A percentile compares a stretch with the other conserved stretches of the same genome.
These are phyloP conservation scores for Pseudogymnoascus sp. DNA, from an alignment of 2,329 filamentous ascomycete species.

Conservation along the genomic window DNA sequence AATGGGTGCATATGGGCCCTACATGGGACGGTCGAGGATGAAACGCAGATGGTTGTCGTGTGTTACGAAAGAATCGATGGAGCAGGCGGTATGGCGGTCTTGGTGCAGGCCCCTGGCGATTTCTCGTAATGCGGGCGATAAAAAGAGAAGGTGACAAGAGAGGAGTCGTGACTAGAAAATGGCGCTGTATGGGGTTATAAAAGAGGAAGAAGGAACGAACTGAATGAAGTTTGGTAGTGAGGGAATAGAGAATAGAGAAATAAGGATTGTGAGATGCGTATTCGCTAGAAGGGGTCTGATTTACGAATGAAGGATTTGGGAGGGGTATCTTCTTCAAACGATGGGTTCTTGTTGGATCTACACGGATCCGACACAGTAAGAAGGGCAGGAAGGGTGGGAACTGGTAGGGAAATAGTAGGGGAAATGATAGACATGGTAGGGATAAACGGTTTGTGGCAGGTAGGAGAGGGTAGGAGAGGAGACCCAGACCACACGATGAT, in stretches of 20 bases:
- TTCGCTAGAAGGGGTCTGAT: background rate
- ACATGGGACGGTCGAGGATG: background rate
- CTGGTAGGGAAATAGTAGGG: conserved; percentile 14
- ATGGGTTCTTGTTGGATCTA: conserved; percentile 18
- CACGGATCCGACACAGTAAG: conserved; percentile 13
- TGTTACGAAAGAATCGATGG: conserved; percentile 12
- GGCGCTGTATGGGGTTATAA: background rate
- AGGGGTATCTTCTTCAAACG: conserved; percentile 13
- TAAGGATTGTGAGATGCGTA: background rate
- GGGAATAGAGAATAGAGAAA: background rate
- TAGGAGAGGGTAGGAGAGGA: conserved; percentile 13
- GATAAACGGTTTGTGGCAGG: conserved; percentile 17
- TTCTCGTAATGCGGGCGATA: conserved; percentile 10
- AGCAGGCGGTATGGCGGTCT: conserved; percentile 19
- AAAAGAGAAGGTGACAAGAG: background rate
- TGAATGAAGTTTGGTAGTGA: background rate
- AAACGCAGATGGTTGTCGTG: conserved; percentile 8
- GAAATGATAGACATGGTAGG: conserved; percentile 8
- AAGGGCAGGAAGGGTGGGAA: conserved; percentile 12
- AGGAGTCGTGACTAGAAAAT: background rate
- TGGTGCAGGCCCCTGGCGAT: conserved; percentile 20
- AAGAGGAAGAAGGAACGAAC: background rate
- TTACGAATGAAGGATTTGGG: conserved; percentile 8
- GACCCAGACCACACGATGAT: background rate
- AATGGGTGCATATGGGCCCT: conserved; percentile 3